Base-by-base conservation (phyloP, 2,329 filamentous ascomycete genomes). In the Sporothrix brasiliensis region DNA sequence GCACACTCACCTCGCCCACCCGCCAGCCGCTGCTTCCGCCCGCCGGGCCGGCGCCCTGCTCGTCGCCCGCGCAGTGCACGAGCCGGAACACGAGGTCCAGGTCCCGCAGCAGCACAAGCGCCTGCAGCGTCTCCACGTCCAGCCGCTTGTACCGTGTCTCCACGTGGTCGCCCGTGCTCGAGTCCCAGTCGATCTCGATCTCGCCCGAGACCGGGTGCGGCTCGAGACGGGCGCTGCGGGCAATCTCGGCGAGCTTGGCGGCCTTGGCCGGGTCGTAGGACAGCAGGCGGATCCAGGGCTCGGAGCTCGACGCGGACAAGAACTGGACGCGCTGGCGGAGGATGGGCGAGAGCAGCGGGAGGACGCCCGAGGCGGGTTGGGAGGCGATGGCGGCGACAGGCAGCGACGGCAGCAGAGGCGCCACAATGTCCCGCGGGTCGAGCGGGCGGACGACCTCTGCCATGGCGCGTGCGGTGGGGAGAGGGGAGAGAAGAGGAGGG, bases 141-240 rank as follows among this genome's bases (percentile, higher is more conserved):
- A 92, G 78, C n/a, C 91, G 84, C 72, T 87, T 83, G 80, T 89
- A 94, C 68, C 86, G 84, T 39, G 84, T 83, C 71, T 87, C 83
- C 9, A 87, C 85, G 70, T 92, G 90, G 70, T 83, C 61, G 27
- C 39, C 61, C 49, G 24, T 47, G 50, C 21, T 41, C 19, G 34
- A 19, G 56, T 88, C 85, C 84, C 86, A 88, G 78, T 92, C 89
- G 24, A 94, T 80, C 80, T 94, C 92, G 69, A 94, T 87, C 78
- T 94, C 91, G 69, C 91, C 92, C 2, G 91, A 93, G 4, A 91
- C 88, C 3, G 92, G 92, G 76, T 95, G 92, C n/a, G 91, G 91
- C 78, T 94, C 91, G 44, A 94, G 82, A 60, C 85, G 81, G 68
- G 91, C 87, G 70, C 85, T 84, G 74, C 85, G 84, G 44, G 88